phyloP scores from a whole-genome alignment of 2,329 filamentous ascomycete species.

The Pyrenophora teres region DNA sequence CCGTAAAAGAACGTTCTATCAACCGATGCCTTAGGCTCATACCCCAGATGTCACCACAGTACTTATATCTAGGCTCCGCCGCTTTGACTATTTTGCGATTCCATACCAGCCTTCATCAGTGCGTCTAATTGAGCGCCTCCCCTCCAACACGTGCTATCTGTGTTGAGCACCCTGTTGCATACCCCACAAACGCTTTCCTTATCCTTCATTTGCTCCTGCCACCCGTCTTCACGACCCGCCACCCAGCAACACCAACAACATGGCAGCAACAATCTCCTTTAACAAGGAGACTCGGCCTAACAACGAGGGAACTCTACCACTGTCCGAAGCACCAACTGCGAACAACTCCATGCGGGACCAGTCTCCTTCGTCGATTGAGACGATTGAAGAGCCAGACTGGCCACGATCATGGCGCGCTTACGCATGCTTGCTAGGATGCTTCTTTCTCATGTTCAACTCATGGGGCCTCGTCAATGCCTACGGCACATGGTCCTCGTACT shows the following conservation, averaged over 20 bases:
- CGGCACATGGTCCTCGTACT: conserved; percentile 57
- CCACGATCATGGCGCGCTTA: conserved; percentile 53
- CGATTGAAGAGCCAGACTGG: conserved; percentile 48
- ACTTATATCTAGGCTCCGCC: conserved; percentile 23
- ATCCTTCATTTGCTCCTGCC: conserved; percentile 13
- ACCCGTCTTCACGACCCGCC: neutral
- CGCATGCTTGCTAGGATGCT: conserved; percentile 52
- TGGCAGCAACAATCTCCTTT: conserved; percentile 17
- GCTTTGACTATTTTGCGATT: conserved; percentile 14
- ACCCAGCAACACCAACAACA: conserved; percentile 18
- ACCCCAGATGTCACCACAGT: conserved; percentile 24
- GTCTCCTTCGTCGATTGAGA: conserved; percentile 21
- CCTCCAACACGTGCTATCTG: conserved; percentile 21
- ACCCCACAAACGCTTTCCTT: conserved; percentile 13
- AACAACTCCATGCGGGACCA: conserved; percentile 31
- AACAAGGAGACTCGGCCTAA: conserved; percentile 29
- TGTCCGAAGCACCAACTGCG: conserved; percentile 31
- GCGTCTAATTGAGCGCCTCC: conserved; percentile 21
- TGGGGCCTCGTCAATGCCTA: conserved; percentile 57
- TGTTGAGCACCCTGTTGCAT: conserved; percentile 25
- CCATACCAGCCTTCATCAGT: conserved; percentile 10
- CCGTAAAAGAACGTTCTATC: conserved; percentile 21
- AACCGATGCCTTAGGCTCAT: conserved; percentile 20
- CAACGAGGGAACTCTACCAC: conserved; percentile 26
- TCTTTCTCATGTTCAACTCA: conserved; percentile 57